phyloP scores from a whole-genome alignment of 2,329 filamentous ascomycete genomes.

The Fusarium scirpi region DNA sequence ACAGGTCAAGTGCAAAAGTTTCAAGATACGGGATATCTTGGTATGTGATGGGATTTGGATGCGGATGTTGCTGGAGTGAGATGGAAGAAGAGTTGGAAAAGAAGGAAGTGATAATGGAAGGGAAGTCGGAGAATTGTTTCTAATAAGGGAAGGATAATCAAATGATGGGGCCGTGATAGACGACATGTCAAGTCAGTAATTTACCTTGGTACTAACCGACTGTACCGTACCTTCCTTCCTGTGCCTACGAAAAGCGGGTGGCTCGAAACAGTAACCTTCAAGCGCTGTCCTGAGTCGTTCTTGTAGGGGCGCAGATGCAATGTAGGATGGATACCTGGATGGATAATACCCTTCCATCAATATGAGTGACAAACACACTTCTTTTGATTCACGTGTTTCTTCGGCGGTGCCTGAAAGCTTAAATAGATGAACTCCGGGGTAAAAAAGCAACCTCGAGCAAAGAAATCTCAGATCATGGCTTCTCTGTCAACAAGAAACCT shows the following conservation, averaged over 20 bases:
- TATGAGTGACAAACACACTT: neutral
- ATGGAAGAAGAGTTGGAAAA: constrained; percentile 4
- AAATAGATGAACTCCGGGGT: neutral
- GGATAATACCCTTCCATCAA: neutral
- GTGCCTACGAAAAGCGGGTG: constrained; percentile 18
- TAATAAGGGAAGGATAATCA: constrained; percentile 1
- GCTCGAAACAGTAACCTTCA: constrained; percentile 25
- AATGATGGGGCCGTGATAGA: constrained; percentile 14
- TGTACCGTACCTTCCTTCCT: constrained; percentile 12
- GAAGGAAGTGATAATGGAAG: neutral
- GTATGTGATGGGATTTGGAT: constrained; percentile 6
- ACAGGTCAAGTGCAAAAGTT: neutral
- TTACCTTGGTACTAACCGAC: neutral
- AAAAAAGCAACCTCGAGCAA: too few relatives aligned
- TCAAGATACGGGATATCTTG: constrained; percentile 17
- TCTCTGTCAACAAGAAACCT: neutral
- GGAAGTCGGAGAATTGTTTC: constrained; percentile 14
- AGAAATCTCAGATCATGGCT: neutral
- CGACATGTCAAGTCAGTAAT: neutral
- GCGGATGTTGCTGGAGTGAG: neutral
- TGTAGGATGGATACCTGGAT: neutral
- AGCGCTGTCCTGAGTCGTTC: constrained; percentile 13
- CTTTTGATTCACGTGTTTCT: neutral
- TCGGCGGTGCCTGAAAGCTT: constrained; percentile 1
- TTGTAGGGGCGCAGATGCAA: neutral